Evolutionary conservation across 1,284 basidiomycete genomes (phyloP).

Genomic region (Microbotryum lychnidis-dioicae): DNA sequence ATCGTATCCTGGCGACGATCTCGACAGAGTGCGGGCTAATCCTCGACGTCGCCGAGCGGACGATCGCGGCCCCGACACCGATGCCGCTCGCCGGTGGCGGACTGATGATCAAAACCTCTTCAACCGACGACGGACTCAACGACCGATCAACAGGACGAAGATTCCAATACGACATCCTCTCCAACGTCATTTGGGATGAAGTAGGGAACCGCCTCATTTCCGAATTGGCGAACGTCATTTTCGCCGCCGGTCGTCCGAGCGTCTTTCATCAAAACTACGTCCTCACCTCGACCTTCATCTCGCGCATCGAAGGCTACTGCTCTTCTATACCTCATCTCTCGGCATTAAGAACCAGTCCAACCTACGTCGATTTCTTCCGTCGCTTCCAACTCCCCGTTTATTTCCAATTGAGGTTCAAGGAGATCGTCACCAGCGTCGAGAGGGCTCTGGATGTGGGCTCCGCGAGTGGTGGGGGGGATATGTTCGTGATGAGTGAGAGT

Average conservation of each 20-base stretch:
- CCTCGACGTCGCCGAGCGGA: conserved; percentile 64
- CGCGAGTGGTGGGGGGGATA: conserved; percentile 23
- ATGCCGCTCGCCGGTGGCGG: not conserved
- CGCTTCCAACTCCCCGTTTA: conserved; percentile 95
- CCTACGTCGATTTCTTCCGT: conserved; percentile 64
- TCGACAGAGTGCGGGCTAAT: conserved; percentile 60
- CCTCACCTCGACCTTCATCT: conserved; percentile 73
- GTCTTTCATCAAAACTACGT: conserved; percentile 84
- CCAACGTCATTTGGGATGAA: conserved; percentile 81
- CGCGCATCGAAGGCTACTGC: conserved; percentile 69
- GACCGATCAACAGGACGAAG: conserved; percentile 20
- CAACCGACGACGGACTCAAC: not conserved
- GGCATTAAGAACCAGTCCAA: conserved; percentile 60
- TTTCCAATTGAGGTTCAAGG: conserved; percentile 96
- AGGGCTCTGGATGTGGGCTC: conserved; percentile 40
- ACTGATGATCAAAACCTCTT: not conserved
- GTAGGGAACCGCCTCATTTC: conserved; percentile 68
- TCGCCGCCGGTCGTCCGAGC: conserved; percentile 80
- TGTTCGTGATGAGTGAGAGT: conserved; percentile 51
- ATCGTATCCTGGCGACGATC: conserved; percentile 66
- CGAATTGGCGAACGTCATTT: conserved; percentile 71
- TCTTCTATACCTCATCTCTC: conserved; percentile 64
- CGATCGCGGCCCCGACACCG: conserved; percentile 1
- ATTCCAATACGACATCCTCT: conserved; percentile 66
- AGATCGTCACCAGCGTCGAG: conserved; percentile 71